A percentile compares a stretch with the other conserved stretches of the same genome.
These are phyloP conservation scores for Colletotrichum cordylinicola DNA, from an alignment of 2,329 filamentous ascomycete genomes.

Conservation along the genomic window DNA sequence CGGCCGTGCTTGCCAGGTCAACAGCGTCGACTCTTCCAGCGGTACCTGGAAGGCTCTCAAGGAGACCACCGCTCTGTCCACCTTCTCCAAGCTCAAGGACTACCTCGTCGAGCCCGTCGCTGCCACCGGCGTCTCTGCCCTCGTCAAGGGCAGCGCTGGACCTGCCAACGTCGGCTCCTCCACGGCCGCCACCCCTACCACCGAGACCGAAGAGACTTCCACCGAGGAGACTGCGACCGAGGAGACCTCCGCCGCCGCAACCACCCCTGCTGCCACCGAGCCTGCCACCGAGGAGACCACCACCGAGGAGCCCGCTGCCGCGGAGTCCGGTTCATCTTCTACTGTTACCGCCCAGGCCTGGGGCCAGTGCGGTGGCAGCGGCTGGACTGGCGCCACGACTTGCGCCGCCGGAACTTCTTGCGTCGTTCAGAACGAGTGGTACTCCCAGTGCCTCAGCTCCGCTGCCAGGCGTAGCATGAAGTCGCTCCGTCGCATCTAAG, in stretches of 20 bases:
- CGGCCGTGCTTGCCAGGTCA: slow-evolving; percentile 14
- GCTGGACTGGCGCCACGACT: slow-evolving; percentile 27
- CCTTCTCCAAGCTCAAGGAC: slow-evolving; percentile 17
- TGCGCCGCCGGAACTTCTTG: slow-evolving; percentile 27
- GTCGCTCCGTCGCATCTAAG: not conserved
- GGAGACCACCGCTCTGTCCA: slow-evolving; percentile 21
- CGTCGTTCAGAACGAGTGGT: slow-evolving; percentile 37
- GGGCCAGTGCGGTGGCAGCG: slow-evolving; percentile 30
- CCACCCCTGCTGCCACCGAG: not conserved
- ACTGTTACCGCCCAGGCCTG: slow-evolving; percentile 1
- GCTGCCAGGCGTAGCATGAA: slow-evolving; percentile 5
- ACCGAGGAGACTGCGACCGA: not conserved
- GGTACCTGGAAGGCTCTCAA: slow-evolving; percentile 28
- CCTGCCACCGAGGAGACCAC: not conserved
- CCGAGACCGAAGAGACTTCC: not conserved
- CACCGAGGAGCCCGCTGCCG: not conserved
- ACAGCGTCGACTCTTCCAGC: slow-evolving; percentile 15
- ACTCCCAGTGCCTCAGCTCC: slow-evolving; percentile 61
- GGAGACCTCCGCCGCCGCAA: not conserved
- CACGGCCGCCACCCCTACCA: not conserved
- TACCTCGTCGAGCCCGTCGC: slow-evolving; percentile 30
- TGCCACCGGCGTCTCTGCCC: slow-evolving; percentile 27
- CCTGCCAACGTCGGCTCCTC: slow-evolving; percentile 27
- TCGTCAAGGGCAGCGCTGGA: slow-evolving; percentile 28
- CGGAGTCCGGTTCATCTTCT: not conserved